Base-by-base conservation (phyloP, 202 grass and related monocot genomes). In the Saccharum hybrid region DNA sequence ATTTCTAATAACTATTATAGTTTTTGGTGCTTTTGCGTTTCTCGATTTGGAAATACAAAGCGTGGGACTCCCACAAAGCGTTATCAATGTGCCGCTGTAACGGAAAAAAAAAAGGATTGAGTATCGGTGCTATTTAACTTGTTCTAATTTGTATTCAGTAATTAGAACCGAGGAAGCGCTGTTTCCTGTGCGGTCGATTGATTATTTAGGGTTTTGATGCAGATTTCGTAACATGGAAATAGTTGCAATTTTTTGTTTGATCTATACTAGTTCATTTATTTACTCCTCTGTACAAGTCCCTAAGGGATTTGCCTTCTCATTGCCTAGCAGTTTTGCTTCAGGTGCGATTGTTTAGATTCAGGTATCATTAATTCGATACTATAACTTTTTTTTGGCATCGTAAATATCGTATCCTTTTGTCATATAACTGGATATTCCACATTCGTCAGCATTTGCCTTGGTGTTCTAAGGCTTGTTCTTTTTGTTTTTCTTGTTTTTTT, bases 41-140 rank as follows among this genome's bases (percentile, higher is more conserved):
- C 41, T 78, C 56, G 88, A 90, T 71, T 80, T 71, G 80, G 69
- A 42, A 83, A n/a, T 68, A 43, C 49, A 42, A 67, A 26, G 26
- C 26, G 26, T 26, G 26, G 0, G 26, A 26, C 26, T 26, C 26
- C 26, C 26, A 26, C 26, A 26, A 26, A 10, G 4, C 51, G 2
- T 74, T 75, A 31, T 68, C 72, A 77, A 34, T 88, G 80, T 42
- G 41, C 72, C 6, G 8, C 46, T 48, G 38, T 66, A 34, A 71
- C 33, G 23, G 26, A 37, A 30, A 3, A 26, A n/a, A n/a, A n/a
- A 77, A 34, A 49, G 2, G 14, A 51, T 13, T 68, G 37, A 59
- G 22, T 52, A 63, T 87, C 19, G 34, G 23, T 39, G 23, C 63
- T 80, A 75, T 80, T 74, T 56, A 23, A 42, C 5, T 12, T 41